These are phyloP conservation scores for Hypoxylon sp. DNA, from an alignment of 2,329 filamentous ascomycete genomes.

Conservation along the genomic window DNA sequence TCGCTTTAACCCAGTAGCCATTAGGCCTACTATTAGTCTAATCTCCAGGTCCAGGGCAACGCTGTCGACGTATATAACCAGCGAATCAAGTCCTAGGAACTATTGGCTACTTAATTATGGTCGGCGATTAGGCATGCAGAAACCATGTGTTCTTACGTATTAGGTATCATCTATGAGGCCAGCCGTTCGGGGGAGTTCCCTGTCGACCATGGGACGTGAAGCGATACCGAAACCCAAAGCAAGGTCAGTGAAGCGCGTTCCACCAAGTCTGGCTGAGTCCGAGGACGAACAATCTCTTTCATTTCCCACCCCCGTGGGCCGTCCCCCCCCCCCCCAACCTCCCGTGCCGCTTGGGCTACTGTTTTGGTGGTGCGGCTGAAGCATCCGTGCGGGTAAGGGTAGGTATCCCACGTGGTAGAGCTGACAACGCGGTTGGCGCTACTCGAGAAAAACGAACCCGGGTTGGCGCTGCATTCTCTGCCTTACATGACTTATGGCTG, in stretches of 20 bases:
- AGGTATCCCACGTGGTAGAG: constrained; percentile 30
- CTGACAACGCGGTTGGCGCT: constrained; percentile 7
- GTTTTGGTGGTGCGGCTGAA: constrained; percentile 29
- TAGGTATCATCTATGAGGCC: constrained; percentile 10
- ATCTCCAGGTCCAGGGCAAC: constrained; percentile 9
- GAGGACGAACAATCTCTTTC: constrained; percentile 5
- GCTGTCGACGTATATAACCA: not conserved
- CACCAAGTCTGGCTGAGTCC: constrained; percentile 16
- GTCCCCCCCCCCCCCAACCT: not conserved
- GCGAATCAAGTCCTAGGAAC: constrained; percentile 12
- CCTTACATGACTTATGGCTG: constrained; percentile 13
- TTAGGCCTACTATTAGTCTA: constrained; percentile 14
- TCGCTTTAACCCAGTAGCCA: constrained; percentile 1
- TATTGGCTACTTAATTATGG: not conserved
- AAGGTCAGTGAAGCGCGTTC: constrained; percentile 9
- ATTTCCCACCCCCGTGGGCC: not conserved
- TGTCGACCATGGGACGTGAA: constrained; percentile 11
- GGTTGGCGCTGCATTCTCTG: not conserved
- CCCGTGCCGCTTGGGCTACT: constrained; percentile 9
- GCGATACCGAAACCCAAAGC: not conserved
- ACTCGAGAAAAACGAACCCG: constrained; percentile 9
- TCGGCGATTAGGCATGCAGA: not conserved
- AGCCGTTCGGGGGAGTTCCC: not conserved
- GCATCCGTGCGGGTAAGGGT: constrained; percentile 23
- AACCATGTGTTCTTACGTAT: not conserved